Evolutionary conservation across 768 basidiomycete genomes (phyloP).

Genomic region (Chlorophyllum brunneum): DNA sequence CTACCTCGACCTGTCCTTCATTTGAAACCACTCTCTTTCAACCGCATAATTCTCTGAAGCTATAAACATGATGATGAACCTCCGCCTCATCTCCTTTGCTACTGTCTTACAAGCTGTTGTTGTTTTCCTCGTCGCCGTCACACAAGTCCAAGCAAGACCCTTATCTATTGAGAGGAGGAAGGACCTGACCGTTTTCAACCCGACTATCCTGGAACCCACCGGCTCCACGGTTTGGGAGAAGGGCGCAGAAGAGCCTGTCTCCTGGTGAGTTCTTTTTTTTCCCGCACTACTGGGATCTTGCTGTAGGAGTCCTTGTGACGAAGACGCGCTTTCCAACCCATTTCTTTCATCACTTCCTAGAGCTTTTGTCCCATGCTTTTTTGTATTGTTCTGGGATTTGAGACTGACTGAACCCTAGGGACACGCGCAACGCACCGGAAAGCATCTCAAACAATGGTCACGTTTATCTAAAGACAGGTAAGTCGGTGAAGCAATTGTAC

Average conservation of each 20-base stretch:
- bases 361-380: no score
- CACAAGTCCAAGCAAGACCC: slow-evolving; percentile 19
- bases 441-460: slow-evolving; percentile 38
- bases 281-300: not conserved
- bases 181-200: slow-evolving; percentile 27
- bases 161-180: slow-evolving; percentile 20
- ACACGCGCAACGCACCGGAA: slow-evolving; percentile 32
- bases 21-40: slow-evolving; percentile 4
- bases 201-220: slow-evolving; percentile 25
- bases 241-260: slow-evolving; percentile 23
- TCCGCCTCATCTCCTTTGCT: slow-evolving; percentile 22
- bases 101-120: slow-evolving; percentile 21
- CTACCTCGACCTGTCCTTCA: not conserved
- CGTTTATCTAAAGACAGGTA: slow-evolving; percentile 28
- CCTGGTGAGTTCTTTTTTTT: slow-evolving; percentile 23
- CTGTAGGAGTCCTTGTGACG: no score
- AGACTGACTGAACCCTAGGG: slow-evolving; percentile 25
- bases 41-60: slow-evolving; percentile 3
- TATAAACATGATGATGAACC: slow-evolving; percentile 13
- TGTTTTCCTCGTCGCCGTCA: slow-evolving; percentile 20
- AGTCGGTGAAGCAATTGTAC: slow-evolving; percentile 20
- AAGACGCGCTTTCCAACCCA: no score
- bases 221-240: slow-evolving; percentile 25
- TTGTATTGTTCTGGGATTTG: not conserved
- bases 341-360: no score